These are phyloP conservation scores for Tetrahymena malaccensis DNA, from an alignment of 73 alveolate species.

Conservation along the genomic window DNA sequence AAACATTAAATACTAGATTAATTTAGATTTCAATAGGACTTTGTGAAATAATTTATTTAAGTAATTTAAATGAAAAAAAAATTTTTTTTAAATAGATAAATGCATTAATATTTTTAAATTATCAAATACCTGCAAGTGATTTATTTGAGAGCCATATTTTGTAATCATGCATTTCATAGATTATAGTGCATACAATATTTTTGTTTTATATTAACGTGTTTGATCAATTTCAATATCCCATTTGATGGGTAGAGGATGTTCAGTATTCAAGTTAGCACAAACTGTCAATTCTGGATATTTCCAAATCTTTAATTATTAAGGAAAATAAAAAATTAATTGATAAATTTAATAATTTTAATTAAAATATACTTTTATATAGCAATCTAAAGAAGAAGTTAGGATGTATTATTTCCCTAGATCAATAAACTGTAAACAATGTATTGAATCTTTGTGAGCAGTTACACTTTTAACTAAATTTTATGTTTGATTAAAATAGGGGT, in stretches of 20 bases:
- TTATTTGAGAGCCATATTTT: neutral
- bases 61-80: too few relatives aligned
- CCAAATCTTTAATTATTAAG: neutral
- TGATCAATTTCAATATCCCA: neutral
- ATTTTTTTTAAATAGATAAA: too few relatives aligned
- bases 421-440: neutral
- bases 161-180: neutral
- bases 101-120: too few relatives aligned
- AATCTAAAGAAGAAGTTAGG: neutral
- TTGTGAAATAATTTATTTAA: too few relatives aligned
- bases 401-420: neutral
- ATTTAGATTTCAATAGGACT: too few relatives aligned
- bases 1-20: too few relatives aligned
- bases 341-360: too few relatives aligned
- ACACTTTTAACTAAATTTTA: neutral
- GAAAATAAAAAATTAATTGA: too few relatives aligned
- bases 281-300: neutral
- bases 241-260: neutral
- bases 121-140: neutral
- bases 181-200: neutral
- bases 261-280: neutral
- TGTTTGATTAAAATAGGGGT: neutral
- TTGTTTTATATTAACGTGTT: neutral
- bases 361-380: neutral
- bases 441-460: neutral